Base-by-base conservation (phyloP, 176 grass and related monocot genomes). In the Oryza rufipogon region DNA sequence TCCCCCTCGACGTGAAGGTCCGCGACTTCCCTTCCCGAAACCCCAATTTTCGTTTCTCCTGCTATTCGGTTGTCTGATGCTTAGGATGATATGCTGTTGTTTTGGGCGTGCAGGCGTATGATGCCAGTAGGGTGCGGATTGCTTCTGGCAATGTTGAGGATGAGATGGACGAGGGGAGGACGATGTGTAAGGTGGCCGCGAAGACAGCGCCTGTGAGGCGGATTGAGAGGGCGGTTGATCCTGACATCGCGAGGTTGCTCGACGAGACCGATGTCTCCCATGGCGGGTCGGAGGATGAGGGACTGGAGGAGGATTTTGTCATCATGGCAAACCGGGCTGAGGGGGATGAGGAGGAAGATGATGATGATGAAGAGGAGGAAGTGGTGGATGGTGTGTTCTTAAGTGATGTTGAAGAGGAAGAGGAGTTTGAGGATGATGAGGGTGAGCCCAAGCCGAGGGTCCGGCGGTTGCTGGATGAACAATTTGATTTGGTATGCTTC, bases 281-380 rank as follows among this genome's bases (percentile, higher is more conserved):
- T 63, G 82, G 82, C 39, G 89, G 87, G 3, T 92, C 94, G 3
- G 94, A 99, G 7, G 91, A 94, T 49, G 96, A 99, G 71, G 88
- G 84, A 9, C 68, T 99, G 74, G 96, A 99, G 79, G 96, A 99
- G 83, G 96, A 99, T 93, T 99, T 99, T 74, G 88, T 99, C 26
- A 61, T 99, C 52, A 87, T 91, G 48, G 96, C 96, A 70, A 99
- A 99, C 76, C 84, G 49, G 22, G 84, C 86, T 28, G 91, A 96
- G 64, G 93, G 74, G 56, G 89, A 77, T 12, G 82, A 87, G 49
- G 87, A 87, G 1, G 44, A 79, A 25, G 28, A 28, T 28, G 66
- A 80, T 14, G 80, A 38, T 34, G 33, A 82, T 6, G 82, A 85
- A 36, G 83, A 79, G 17, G 71, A 77, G 61, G 83, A 88, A 25